Evolutionary conservation across 257 asterid species (phyloP).

Genomic region (Nicotiana benthamiana): DNA sequence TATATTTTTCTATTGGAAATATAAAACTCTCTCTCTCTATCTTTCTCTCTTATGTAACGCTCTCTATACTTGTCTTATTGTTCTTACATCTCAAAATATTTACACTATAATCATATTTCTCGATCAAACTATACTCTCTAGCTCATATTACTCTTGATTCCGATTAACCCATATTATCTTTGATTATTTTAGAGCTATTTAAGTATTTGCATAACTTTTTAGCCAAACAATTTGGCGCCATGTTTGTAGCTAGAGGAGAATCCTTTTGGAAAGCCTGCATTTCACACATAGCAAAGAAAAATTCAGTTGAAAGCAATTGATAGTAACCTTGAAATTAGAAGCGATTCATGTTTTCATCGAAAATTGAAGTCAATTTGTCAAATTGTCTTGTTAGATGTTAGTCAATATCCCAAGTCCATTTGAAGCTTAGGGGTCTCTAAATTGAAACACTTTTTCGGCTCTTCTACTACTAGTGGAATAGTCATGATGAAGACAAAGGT

Average conservation of each 20-base stretch:
- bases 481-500: background rate
- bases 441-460: background rate
- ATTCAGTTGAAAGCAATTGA: background rate
- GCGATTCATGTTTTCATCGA: background rate
- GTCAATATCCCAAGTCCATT: background rate
- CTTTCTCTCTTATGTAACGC: too few relatives aligned
- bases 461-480: background rate
- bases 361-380: background rate
- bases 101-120: too few relatives aligned
- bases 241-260: conserved; percentile 69
- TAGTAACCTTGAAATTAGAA: background rate
- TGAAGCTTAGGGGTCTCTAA: background rate
- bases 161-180: too few relatives aligned
- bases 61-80: too few relatives aligned
- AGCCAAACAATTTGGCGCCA: too few relatives aligned
- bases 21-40: too few relatives aligned
- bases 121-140: too few relatives aligned
- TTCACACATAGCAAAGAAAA: background rate
- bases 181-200: too few relatives aligned
- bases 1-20: too few relatives aligned
- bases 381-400: background rate
- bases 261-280: conserved; percentile 64
- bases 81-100: too few relatives aligned
- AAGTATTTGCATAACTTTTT: too few relatives aligned
- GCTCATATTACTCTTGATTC: too few relatives aligned